Evolutionary conservation across 169 alveolate species (phyloP), one percentile per base, ranked within the genome.

Genomic region (Babesia bigemina): DNA sequence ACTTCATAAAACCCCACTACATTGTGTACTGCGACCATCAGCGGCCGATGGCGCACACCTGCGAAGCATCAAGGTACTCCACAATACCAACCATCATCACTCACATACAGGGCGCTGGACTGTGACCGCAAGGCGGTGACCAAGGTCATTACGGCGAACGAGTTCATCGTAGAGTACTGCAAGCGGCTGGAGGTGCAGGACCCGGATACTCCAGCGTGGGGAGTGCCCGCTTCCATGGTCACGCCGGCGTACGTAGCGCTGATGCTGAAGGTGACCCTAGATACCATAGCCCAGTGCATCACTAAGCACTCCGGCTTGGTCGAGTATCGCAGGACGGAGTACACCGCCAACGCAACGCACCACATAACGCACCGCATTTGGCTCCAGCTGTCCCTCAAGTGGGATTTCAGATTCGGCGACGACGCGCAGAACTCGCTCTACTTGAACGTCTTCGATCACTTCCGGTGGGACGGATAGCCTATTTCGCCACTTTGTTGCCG

Each of bases 321-420:
- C 16, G 87, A 79, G 50, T 79, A 22, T 70, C 72, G 87, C 48
- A 86, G 83, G 63, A 90, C 94, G 9, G 94, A 90, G 70, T 86
- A 85, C 62, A 60, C 84, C 33, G 88, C 89, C 29, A 90, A 86
- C 58, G 88, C 91, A 36, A 90, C 87, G 28, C 92, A 90, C 57
- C 91, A 86, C 52, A 79, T 90, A 14, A 73, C 87, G n/a, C 94
- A 90, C 56, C 79, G 94, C 24, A 78, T 90, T 39, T 90, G 94
- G 94, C 61, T 90, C 24, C 94, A 90, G 63, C 57, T 86, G 57
- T 90, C 89, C 22, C 69, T 77, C 28, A 85, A 82, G 56, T 90
- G 91, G 86, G 94, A 87, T 21, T 66, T 74, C 63, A 78, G 86
- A 29, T 73, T 56, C 53, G 90, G 78, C 24, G 75, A 59, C 24